Evolutionary conservation across 2,329 filamentous ascomycete species (phyloP), one percentile per base, ranked within the genome.

Genomic region (Penicillium occitanis): DNA sequence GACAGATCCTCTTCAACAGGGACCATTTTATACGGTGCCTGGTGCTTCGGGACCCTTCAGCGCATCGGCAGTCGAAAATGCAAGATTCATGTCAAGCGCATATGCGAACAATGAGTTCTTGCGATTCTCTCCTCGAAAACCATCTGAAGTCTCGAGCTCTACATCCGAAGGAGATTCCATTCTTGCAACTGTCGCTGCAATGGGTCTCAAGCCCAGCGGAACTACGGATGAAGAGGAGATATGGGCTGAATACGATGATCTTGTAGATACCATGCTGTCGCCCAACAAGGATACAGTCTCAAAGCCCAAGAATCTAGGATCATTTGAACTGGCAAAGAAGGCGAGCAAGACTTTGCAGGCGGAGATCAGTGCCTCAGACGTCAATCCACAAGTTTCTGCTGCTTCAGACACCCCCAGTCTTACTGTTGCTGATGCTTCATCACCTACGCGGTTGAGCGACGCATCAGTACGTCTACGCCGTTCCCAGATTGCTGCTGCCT

Each of bases 211-310:
- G 2, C 82, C 86, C 1, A 83, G 82, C 53, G 87, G 88, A 3
- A 88, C 87, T 0, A 84, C 89, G 3, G 87, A 82, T 0, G 91
- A 96, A 70, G 94, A 97, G 71, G 94, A 97, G 74, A 86, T 97
- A 1, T 98, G 94, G 94, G 89, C 93, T 61, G 94, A 96, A 77
- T 97, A 96, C 74, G 89, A 98, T 70, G 94, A 97, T 71, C 81
- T 97, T 13, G 86, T 97, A 63, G 91, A 91, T 62, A 89, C 91
- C 66, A 84, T 88, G 11, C 84, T 87, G 60, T 85, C 84, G 4
- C 79, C 82, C 7, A 78, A 77, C 42, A 70, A 70, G 44, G 69
- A 67, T n/a, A 22, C 66, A 68, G 5, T 40, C 0, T 40, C 30
- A 4, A 66, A 71, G 46, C 57, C 64, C 1, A 71, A 72, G 35